Conservation (phyloP, 176 grass and related monocot species). For the Saccharum spontaneum region DNA sequence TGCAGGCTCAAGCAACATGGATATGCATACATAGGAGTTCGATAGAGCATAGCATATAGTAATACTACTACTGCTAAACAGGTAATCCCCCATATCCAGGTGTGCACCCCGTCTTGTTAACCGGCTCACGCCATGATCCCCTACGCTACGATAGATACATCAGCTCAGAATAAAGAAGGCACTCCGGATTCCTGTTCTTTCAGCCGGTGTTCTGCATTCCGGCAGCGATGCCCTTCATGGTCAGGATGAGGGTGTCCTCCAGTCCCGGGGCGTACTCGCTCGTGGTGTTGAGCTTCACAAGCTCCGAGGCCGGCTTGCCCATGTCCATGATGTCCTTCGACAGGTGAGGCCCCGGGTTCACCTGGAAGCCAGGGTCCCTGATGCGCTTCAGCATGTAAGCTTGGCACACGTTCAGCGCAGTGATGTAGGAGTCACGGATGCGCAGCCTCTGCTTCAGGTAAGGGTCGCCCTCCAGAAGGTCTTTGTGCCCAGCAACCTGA, state of each 20-base stretch:
- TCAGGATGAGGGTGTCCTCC: slow-evolving; percentile 94
- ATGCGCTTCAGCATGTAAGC: slow-evolving; percentile 83
- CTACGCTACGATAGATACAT: background rate
- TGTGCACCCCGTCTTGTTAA: background rate
- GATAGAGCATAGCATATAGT: background rate
- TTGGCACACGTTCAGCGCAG: slow-evolving; percentile 82
- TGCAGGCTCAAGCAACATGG: background rate
- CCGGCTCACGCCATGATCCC: background rate
- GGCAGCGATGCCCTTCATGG: slow-evolving; percentile 99
- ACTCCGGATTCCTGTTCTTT: background rate
- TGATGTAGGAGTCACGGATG: slow-evolving; percentile 86
- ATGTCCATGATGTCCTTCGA: slow-evolving; percentile 71
- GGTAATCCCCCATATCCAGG: background rate
- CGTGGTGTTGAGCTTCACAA: slow-evolving; percentile 79
- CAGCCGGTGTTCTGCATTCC: slow-evolving; percentile 96
- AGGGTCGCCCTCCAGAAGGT: slow-evolving; percentile 85
- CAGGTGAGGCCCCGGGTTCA: slow-evolving; percentile 56
- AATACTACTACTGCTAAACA: background rate
- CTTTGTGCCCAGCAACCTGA: slow-evolving; percentile 91
- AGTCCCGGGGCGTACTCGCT: slow-evolving; percentile 90
- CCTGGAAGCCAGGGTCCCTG: slow-evolving; percentile 75
- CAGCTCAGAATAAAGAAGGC: background rate
- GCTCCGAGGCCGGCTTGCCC: slow-evolving; percentile 55
- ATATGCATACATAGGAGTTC: background rate
- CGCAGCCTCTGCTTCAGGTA: slow-evolving; percentile 84